phyloP scores from a whole-genome alignment of 805 yeast genomes.

The Komagataella phaffii region DNA sequence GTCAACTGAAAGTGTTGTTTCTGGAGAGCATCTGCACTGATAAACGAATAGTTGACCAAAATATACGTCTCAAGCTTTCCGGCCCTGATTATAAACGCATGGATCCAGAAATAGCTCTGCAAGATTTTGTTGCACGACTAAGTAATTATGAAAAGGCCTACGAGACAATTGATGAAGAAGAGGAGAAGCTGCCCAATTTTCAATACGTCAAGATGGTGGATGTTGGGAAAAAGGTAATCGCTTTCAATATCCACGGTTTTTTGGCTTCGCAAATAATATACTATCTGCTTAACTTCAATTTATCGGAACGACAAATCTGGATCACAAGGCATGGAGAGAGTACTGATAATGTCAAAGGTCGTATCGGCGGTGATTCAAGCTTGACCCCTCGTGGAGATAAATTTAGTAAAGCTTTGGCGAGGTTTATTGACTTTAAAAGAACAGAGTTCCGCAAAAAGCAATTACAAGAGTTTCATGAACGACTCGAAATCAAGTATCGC shows the following conservation, averaged over 20 bases:
- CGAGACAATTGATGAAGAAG: slow-evolving; percentile 76
- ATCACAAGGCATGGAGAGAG: slow-evolving; percentile 93
- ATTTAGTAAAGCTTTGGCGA: slow-evolving; percentile 60
- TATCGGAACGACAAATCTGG: slow-evolving; percentile 86
- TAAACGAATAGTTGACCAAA: slow-evolving; percentile 63
- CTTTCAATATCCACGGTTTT: slow-evolving; percentile 78
- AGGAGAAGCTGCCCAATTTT: slow-evolving; percentile 43
- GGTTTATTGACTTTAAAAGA: slow-evolving; percentile 62
- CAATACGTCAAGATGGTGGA: slow-evolving; percentile 94
- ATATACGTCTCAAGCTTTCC: slow-evolving; percentile 69
- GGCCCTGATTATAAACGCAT: slow-evolving; percentile 89
- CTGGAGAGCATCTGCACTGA: slow-evolving; percentile 84
- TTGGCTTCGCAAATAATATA: slow-evolving; percentile 88
- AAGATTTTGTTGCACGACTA: slow-evolving; percentile 72
- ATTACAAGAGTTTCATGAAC: slow-evolving; percentile 34
- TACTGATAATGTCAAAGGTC: slow-evolving; percentile 69
- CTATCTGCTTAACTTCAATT: slow-evolving; percentile 77
- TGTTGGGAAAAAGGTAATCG: slow-evolving; percentile 88
- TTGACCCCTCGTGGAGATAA: slow-evolving; percentile 68
- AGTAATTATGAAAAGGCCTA: slow-evolving; percentile 79
- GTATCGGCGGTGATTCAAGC: slow-evolving; percentile 84
- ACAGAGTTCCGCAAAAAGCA: slow-evolving; percentile 53
- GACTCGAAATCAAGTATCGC: slow-evolving; percentile 25
- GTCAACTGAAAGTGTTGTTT: slow-evolving; percentile 64
- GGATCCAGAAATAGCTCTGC: slow-evolving; percentile 69